These are phyloP conservation scores for Phytophthora kernoviae DNA, from an alignment of 352 stramenopile species.

Conservation along the genomic window DNA sequence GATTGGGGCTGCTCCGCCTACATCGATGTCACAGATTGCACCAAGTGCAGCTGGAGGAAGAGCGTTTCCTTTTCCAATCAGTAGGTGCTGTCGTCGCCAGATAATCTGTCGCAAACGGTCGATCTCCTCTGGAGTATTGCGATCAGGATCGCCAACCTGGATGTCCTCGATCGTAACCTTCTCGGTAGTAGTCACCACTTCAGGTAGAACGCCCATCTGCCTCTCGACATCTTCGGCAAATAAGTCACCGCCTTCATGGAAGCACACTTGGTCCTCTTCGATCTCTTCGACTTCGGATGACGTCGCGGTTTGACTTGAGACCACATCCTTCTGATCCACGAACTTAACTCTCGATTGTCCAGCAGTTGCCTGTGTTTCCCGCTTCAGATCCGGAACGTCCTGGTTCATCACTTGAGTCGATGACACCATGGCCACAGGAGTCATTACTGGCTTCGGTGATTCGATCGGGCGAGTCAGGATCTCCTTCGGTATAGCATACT, in stretches of 20 bases:
- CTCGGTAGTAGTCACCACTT: background rate
- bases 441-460: too few relatives aligned
- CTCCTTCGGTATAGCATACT: too few relatives aligned
- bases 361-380: too few relatives aligned
- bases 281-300: too few relatives aligned
- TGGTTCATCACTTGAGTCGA: too few relatives aligned
- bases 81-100: conserved; percentile 10
- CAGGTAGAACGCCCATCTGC: conserved; percentile 24
- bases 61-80: conserved; percentile 36
- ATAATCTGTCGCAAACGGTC: conserved; percentile 21
- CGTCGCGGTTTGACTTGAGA: too few relatives aligned
- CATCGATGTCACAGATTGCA: conserved; percentile 42
- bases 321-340: too few relatives aligned
- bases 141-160: conserved; percentile 7
- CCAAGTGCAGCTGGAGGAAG: conserved; percentile 15
- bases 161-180: conserved; percentile 27
- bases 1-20: conserved; percentile 17
- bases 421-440: too few relatives aligned
- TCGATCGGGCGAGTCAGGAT: too few relatives aligned
- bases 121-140: conserved; percentile 16
- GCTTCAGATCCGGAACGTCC: too few relatives aligned
- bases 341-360: too few relatives aligned
- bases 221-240: conserved; percentile 14
- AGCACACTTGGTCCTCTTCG: too few relatives aligned
- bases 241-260: conserved; percentile 17